Conservation (phyloP, 768 basidiomycete genomes). For the Chlorophyllum brunneum region DNA sequence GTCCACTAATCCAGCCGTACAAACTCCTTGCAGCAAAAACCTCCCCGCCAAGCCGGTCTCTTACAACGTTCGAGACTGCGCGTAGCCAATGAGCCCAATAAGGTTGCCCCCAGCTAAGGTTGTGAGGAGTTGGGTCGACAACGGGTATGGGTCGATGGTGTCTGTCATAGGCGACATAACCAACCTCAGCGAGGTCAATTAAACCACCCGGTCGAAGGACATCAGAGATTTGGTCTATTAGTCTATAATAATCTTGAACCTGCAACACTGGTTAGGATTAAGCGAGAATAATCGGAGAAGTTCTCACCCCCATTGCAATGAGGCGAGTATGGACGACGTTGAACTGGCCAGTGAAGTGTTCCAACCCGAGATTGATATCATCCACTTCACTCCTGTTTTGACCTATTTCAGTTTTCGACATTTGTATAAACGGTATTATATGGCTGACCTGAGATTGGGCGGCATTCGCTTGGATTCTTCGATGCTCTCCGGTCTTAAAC, state of each 20-base stretch:
- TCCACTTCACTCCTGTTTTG: conserved; percentile 70
- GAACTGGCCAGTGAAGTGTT: conserved; percentile 78
- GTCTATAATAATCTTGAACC: conserved; percentile 63
- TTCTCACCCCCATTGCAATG: conserved; percentile 67
- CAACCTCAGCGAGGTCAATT: conserved; percentile 63
- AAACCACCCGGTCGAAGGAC: conserved; percentile 71
- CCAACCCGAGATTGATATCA: conserved; percentile 80
- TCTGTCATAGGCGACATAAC: conserved; percentile 58
- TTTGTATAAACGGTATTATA: neutral
- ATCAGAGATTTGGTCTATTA: conserved; percentile 65
- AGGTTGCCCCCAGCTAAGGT: neutral
- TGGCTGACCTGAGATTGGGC: conserved; percentile 13
- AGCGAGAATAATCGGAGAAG: neutral
- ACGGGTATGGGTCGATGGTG: conserved; percentile 26
- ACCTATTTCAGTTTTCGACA: conserved; percentile 7
- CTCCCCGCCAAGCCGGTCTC: conserved; percentile 9
- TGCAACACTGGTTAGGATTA: conserved; percentile 24
- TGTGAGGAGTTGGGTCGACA: neutral
- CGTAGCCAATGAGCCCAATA: conserved; percentile 11
- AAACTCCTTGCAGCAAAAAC: conserved; percentile 38
- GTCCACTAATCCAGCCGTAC: conserved; percentile 44
- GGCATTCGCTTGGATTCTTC: conserved; percentile 11
- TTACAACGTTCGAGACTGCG: conserved; percentile 1
- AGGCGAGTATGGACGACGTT: conserved; percentile 72
- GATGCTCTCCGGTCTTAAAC: neutral